phyloP scores from a whole-genome alignment of 2,329 filamentous ascomycete genomes.

The Pseudomassariella vexata region DNA sequence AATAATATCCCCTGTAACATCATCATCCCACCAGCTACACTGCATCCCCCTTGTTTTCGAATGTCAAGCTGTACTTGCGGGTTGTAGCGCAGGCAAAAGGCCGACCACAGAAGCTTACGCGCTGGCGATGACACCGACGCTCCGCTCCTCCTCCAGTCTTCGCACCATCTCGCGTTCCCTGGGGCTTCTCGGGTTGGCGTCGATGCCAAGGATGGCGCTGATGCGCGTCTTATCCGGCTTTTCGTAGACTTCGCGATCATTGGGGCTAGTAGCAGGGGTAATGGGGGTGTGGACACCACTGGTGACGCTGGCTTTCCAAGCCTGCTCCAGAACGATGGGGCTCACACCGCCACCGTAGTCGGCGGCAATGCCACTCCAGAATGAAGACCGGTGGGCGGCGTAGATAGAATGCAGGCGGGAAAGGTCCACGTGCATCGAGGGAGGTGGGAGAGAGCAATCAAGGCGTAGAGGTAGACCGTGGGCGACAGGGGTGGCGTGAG shows the following conservation, averaged over 20 bases:
- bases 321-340: slow-evolving; percentile 61
- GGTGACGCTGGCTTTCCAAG: slow-evolving; percentile 52
- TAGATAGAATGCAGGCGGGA: slow-evolving; percentile 66
- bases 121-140: slow-evolving; percentile 21
- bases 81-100: no score
- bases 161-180: slow-evolving; percentile 53
- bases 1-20: no score
- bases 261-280: slow-evolving; percentile 47
- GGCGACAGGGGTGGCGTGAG: slow-evolving; percentile 30
- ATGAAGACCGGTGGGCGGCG: slow-evolving; percentile 60
- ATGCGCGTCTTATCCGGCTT: slow-evolving; percentile 54
- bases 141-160: slow-evolving; percentile 46
- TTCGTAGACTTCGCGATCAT: slow-evolving; percentile 36
- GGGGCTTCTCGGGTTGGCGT: slow-evolving; percentile 51
- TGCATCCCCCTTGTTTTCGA: no score
- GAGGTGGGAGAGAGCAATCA: slow-evolving; percentile 47
- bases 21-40: no score
- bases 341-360: slow-evolving; percentile 64
- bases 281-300: slow-evolving; percentile 39
- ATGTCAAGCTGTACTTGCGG: no score
- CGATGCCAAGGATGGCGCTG: slow-evolving; percentile 56
- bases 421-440: slow-evolving; percentile 49
- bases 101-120: slow-evolving; percentile 19
- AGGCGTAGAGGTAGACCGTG: slow-evolving; percentile 48
- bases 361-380: slow-evolving; percentile 67